These are phyloP conservation scores for Trichoderma sp. DNA, from an alignment of 2,329 filamentous ascomycete species.

Conservation along the genomic window DNA sequence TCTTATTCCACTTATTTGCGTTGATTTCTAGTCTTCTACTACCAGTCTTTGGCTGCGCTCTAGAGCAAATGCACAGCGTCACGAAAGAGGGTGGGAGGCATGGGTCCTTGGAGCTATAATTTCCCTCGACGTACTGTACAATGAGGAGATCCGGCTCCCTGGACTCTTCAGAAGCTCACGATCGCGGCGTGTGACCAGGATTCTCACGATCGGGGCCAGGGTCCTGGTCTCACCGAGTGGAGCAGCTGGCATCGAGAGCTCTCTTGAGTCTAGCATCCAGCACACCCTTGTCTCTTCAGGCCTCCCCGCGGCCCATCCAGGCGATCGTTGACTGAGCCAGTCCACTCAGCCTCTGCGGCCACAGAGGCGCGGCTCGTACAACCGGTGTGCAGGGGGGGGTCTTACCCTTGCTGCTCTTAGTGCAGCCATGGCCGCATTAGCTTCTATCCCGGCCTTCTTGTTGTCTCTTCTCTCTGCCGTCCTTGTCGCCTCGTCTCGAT, in stretches of 20 bases:
- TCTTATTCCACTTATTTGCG: conserved; percentile 6
- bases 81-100: conserved; percentile 26
- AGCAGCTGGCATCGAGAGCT: conserved; percentile 6
- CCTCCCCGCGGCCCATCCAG: conserved; percentile 13
- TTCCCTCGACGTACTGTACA: conserved; percentile 27
- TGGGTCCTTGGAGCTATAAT: conserved; percentile 24
- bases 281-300: background rate
- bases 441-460: conserved; percentile 31
- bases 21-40: background rate
- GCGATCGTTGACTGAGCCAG: conserved; percentile 24
- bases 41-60: conserved; percentile 4
- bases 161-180: conserved; percentile 12
- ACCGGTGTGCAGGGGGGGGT: conserved; percentile 26
- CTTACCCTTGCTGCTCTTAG: conserved; percentile 8
- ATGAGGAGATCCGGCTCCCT: conserved; percentile 2
- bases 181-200: conserved; percentile 23
- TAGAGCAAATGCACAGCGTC: conserved; percentile 13
- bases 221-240: conserved; percentile 23
- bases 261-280: background rate
- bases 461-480: conserved; percentile 34
- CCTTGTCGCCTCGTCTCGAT: background rate
- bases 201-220: conserved; percentile 22
- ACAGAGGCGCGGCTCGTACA: conserved; percentile 23
- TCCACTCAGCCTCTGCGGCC: background rate
- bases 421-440: conserved; percentile 32